Evolutionary conservation across 1,284 basidiomycete species (phyloP).

Genomic region (Trametes sp.): DNA sequence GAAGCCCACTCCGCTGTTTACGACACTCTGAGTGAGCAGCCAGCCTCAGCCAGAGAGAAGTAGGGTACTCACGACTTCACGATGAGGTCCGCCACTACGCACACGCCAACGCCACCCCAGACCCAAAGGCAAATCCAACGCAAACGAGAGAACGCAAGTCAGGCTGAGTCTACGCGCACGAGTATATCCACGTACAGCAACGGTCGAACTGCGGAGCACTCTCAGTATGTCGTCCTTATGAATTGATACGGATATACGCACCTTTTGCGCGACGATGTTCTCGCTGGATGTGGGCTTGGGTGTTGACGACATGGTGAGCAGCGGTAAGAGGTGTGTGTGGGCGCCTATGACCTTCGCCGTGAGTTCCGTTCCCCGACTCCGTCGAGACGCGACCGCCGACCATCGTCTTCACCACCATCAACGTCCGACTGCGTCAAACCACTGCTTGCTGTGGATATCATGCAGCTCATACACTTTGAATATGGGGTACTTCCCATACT

Average conservation of each 20-base stretch:
- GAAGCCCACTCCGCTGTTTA: constrained; percentile 90
- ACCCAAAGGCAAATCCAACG: neutral
- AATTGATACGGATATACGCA: constrained; percentile 48
- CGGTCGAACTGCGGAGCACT: constrained; percentile 79
- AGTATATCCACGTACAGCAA: constrained; percentile 70
- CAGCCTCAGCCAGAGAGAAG: constrained; percentile 18
- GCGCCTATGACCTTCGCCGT: constrained; percentile 11
- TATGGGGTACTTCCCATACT: no score
- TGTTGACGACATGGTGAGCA: constrained; percentile 53
- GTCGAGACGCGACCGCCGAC: neutral
- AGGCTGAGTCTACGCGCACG: constrained; percentile 2
- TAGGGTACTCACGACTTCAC: constrained; percentile 71
- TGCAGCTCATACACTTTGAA: no score
- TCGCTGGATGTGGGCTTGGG: constrained; percentile 80
- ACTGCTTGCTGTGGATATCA: no score
- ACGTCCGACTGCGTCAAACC: neutral
- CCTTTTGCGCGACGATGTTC: constrained; percentile 88
- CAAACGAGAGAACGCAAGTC: constrained; percentile 4
- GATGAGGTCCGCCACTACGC: constrained; percentile 76
- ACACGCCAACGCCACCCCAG: constrained; percentile 24
- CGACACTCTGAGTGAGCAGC: neutral
- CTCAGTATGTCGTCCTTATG: no score
- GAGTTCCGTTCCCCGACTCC: neutral
- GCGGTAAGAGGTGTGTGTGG: constrained; percentile 24
- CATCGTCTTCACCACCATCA: neutral